Evolutionary conservation across 768 basidiomycete genomes (phyloP).

Genomic region (Termitomyces sp.): DNA sequence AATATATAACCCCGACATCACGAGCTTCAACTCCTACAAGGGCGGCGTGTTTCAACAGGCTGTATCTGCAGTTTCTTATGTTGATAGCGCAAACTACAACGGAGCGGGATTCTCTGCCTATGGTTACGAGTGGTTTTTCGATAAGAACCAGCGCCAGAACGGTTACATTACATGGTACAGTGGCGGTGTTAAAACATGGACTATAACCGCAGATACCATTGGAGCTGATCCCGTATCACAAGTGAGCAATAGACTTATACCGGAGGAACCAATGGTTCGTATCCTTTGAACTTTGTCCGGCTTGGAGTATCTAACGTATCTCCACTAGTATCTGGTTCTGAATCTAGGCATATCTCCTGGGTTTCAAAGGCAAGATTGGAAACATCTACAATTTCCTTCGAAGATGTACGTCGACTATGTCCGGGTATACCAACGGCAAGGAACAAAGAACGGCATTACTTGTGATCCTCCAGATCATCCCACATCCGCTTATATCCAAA

Average conservation of each 20-base stretch:
- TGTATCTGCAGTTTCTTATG: slow-evolving; percentile 56
- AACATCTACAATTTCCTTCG: slow-evolving; percentile 71
- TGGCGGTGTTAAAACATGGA: slow-evolving; percentile 68
- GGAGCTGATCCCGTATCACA: slow-evolving; percentile 57
- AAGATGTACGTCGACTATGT: slow-evolving; percentile 89
- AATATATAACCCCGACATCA: slow-evolving; percentile 48
- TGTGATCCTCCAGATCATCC: slow-evolving; percentile 81
- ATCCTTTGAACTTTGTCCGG: slow-evolving; percentile 1
- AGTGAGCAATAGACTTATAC: slow-evolving; percentile 67
- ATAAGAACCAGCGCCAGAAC: slow-evolving; percentile 59
- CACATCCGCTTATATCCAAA: slow-evolving; percentile 75
- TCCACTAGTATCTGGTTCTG: slow-evolving; percentile 68
- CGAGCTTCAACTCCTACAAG: slow-evolving; percentile 61
- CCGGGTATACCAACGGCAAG: slow-evolving; percentile 79
- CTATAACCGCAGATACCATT: slow-evolving; percentile 58
- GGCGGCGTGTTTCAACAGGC: slow-evolving; percentile 79
- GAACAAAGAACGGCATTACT: slow-evolving; percentile 61
- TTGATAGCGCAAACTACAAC: slow-evolving; percentile 54
- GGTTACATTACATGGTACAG: slow-evolving; percentile 87
- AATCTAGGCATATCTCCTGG: slow-evolving; percentile 79
- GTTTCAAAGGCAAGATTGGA: slow-evolving; percentile 74
- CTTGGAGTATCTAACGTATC: slow-evolving; percentile 8
- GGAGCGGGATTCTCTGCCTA: slow-evolving; percentile 55
- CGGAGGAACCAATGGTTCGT: slow-evolving; percentile 92
- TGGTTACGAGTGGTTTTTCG: slow-evolving; percentile 79